Conservation (phyloP, 306 rosid species). For the Casuarina glauca region DNA sequence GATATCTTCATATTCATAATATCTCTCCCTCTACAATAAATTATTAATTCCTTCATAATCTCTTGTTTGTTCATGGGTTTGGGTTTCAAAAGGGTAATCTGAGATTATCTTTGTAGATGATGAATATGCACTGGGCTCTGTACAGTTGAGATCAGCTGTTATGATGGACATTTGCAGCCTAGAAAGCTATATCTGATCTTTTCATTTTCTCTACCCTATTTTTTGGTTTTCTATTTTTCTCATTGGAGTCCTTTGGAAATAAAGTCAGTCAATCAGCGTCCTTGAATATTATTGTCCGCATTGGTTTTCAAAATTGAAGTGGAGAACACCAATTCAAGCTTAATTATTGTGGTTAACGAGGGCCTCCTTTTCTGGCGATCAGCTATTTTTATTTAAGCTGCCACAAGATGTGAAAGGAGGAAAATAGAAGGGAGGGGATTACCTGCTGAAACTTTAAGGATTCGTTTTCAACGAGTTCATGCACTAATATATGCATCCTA, state of each 20-base stretch:
- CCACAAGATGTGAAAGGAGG: too few relatives aligned
- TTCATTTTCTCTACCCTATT: background rate
- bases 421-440: too few relatives aligned
- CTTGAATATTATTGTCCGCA: background rate
- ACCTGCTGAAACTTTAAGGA: too few relatives aligned
- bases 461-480: too few relatives aligned
- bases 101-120: constrained; percentile 25
- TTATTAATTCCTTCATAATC: background rate
- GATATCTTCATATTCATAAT: constrained; percentile 16
- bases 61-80: background rate
- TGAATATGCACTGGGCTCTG: constrained; percentile 99
- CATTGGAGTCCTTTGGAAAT: background rate
- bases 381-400: too few relatives aligned
- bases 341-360: background rate
- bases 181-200: constrained; percentile 94
- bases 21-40: rapidly evolving
- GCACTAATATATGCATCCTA: too few relatives aligned
- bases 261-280: background rate
- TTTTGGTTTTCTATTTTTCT: background rate
- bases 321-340: background rate
- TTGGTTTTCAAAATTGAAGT: background rate
- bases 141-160: constrained; percentile 42
- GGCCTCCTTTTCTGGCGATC: too few relatives aligned
- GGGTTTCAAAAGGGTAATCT: constrained; percentile 28
- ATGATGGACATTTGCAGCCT: constrained; percentile 83